Percentiles rank a stretch among this genome's conserved stretches.
These are phyloP conservation scores for Phialemoniopsis sp. DNA, from an alignment of 2,329 filamentous ascomycete genomes.

Conservation along the genomic window DNA sequence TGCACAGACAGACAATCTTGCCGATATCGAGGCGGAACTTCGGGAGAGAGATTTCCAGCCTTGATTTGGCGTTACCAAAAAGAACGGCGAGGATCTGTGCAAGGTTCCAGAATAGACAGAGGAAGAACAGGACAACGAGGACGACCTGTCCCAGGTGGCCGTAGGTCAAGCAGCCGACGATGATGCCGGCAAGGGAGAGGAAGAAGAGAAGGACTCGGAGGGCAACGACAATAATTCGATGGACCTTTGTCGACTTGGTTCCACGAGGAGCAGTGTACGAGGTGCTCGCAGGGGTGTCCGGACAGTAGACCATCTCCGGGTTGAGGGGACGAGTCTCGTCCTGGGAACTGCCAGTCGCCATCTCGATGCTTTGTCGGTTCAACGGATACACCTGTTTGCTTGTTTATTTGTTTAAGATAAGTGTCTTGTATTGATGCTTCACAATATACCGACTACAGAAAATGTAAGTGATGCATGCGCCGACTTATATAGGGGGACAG, in stretches of 20 bases:
- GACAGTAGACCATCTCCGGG: not conserved
- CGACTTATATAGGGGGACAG: too few species aligned
- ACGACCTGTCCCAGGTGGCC: not conserved
- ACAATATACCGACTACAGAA: too few species aligned
- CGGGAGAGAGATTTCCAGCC: too few species aligned
- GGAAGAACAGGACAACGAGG: slow-evolving; percentile 11
- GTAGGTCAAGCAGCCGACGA: slow-evolving; percentile 2
- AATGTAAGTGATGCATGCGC: too few species aligned
- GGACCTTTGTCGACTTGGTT: not conserved
- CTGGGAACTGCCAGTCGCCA: too few species aligned
- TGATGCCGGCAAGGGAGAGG: slow-evolving; percentile 3
- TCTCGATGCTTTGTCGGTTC: too few species aligned
- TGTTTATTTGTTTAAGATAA: too few species aligned
- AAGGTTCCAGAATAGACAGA: slow-evolving; percentile 15
- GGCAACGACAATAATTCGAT: not conserved
- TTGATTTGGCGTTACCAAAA: slow-evolving; percentile 1
- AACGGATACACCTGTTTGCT: too few species aligned
- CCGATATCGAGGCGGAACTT: too few species aligned
- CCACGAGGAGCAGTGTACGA: too few species aligned
- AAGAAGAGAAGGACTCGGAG: slow-evolving; percentile 1
- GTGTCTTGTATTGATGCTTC: too few species aligned
- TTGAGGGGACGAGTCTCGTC: not conserved
- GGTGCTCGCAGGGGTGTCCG: not conserved
- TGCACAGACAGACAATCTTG: too few species aligned
- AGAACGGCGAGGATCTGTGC: slow-evolving; percentile 1